phyloP scores from a whole-genome alignment of 2,329 filamentous ascomycete species.

The Dryadomyces sulphureus region DNA sequence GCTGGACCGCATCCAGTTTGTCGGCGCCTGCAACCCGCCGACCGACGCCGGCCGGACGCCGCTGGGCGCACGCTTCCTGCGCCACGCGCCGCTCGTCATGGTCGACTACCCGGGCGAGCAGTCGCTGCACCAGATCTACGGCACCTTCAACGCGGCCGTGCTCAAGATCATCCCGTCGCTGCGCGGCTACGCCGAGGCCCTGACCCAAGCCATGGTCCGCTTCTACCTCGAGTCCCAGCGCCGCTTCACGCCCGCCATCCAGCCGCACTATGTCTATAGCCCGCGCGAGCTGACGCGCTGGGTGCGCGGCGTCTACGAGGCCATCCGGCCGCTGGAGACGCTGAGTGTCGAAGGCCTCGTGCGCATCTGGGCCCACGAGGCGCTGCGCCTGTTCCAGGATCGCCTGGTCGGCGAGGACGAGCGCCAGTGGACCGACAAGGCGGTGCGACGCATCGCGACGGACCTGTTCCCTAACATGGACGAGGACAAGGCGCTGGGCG shows the following conservation, averaged over 20 bases:
- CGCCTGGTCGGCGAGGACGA: slow-evolving; percentile 90
- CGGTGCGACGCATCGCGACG: slow-evolving; percentile 70
- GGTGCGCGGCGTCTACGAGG: slow-evolving; percentile 95
- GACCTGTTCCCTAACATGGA: slow-evolving; percentile 95
- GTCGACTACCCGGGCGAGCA: slow-evolving; percentile 96
- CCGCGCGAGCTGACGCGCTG: slow-evolving; percentile 95
- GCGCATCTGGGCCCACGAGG: slow-evolving; percentile 96
- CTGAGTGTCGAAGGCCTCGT: slow-evolving; percentile 83
- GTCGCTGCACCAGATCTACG: slow-evolving; percentile 93
- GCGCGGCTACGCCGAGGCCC: slow-evolving; percentile 84
- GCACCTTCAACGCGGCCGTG: slow-evolving; percentile 90
- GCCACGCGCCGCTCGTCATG: slow-evolving; percentile 98
- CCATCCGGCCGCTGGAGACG: slow-evolving; percentile 79
- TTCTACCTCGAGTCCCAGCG: slow-evolving; percentile 92
- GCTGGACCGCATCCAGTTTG: slow-evolving; percentile 94
- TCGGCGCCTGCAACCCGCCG: slow-evolving; percentile 95
- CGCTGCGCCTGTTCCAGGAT: slow-evolving; percentile 90
- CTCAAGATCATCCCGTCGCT: slow-evolving; percentile 92
- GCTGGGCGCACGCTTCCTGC: slow-evolving; percentile 81
- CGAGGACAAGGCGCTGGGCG: slow-evolving; percentile 72
- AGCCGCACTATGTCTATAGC: slow-evolving; percentile 98
- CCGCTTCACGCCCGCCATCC: slow-evolving; percentile 88
- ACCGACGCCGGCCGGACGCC: slow-evolving; percentile 94
- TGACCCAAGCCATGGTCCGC: slow-evolving; percentile 95
- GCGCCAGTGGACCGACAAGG: slow-evolving; percentile 84